These are phyloP conservation scores for Blastomyces percursus DNA, from an alignment of 2,329 filamentous ascomycete genomes.

Conservation along the genomic window DNA sequence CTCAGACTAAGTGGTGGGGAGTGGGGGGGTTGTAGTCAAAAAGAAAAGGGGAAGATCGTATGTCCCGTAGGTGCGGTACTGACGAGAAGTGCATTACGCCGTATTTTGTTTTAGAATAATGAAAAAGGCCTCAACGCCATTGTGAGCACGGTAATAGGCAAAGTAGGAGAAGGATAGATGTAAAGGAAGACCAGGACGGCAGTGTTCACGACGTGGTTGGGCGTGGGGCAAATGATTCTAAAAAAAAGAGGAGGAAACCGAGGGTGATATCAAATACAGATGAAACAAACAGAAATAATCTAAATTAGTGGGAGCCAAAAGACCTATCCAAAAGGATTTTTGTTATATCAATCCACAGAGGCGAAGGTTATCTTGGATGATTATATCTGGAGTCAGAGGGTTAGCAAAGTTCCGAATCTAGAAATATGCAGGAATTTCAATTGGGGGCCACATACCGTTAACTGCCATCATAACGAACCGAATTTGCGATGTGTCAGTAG, in stretches of 20 bases:
- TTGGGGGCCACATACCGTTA: conserved; percentile 58
- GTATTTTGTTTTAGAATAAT: not conserved
- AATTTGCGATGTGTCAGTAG: conserved; percentile 97
- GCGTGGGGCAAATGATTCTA: conserved; percentile 11
- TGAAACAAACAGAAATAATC: conserved; percentile 11
- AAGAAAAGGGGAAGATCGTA: conserved; percentile 3
- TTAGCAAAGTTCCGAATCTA: conserved; percentile 3
- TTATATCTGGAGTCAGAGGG: conserved; percentile 60
- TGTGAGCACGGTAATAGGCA: not conserved
- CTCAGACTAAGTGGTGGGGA: not conserved
- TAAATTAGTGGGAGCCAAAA: conserved; percentile 8
- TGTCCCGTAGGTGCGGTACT: not conserved
- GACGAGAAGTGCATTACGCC: not conserved
- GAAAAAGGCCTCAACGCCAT: not conserved
- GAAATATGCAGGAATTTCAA: not conserved
- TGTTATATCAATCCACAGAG: conserved; percentile 90
- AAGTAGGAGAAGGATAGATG: conserved; percentile 10
- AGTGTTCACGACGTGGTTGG: not conserved
- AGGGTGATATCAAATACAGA: conserved; percentile 13
- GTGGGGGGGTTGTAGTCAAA: not conserved
- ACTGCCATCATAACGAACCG: conserved; percentile 99
- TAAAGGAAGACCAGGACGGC: conserved; percentile 6
- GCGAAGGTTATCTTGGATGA: conserved; percentile 98
- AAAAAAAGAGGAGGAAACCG: not conserved
- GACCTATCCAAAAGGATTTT: conserved; percentile 13